A percentile compares a stretch with the other conserved stretches of the same genome.
These are phyloP conservation scores for Clonostachys chloroleuca DNA, from an alignment of 2,329 filamentous ascomycete genomes.

Conservation along the genomic window DNA sequence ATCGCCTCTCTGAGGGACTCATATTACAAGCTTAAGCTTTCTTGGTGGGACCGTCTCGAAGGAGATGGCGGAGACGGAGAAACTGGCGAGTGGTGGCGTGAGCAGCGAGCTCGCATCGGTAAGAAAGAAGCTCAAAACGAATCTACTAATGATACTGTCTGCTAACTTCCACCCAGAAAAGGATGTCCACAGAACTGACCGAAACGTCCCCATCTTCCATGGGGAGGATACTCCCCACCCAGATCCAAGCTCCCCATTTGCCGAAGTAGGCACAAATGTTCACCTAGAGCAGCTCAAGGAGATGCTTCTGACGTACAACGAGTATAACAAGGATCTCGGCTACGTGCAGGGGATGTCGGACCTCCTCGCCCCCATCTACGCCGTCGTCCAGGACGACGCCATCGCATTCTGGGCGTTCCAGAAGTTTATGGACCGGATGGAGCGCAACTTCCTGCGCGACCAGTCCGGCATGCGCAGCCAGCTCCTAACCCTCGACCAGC, in stretches of 20 bases:
- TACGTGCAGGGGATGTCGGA: constrained; percentile 99
- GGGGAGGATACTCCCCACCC: constrained; percentile 96
- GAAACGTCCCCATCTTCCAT: constrained; percentile 89
- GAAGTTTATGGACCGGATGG: constrained; percentile 96
- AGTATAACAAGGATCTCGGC: constrained; percentile 91
- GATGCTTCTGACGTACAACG: constrained; percentile 97
- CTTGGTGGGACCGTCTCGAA: constrained; percentile 93
- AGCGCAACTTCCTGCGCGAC: constrained; percentile 91
- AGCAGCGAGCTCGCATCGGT: constrained; percentile 92
- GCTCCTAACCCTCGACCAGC: constrained; percentile 84
- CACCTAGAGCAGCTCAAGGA: constrained; percentile 99
- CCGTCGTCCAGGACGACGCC: constrained; percentile 95
- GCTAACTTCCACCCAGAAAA: constrained; percentile 64
- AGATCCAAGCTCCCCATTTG: constrained; percentile 92
- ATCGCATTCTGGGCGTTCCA: constrained; percentile 96
- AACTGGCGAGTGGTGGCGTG: constrained; percentile 92
- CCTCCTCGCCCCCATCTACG: constrained; percentile 90
- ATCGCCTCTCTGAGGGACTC: constrained; percentile 85
- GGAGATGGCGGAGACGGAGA: constrained; percentile 77
- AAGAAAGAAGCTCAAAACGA: constrained; percentile 29
- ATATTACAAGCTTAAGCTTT: constrained; percentile 88
- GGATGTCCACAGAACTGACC: constrained; percentile 95
- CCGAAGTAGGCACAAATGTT: constrained; percentile 88
- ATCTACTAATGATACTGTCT: neutral
- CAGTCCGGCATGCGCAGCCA: constrained; percentile 96